These are phyloP conservation scores for Volvox carteri DNA, from an alignment of 163 green algal genomes.

Conservation along the genomic window DNA sequence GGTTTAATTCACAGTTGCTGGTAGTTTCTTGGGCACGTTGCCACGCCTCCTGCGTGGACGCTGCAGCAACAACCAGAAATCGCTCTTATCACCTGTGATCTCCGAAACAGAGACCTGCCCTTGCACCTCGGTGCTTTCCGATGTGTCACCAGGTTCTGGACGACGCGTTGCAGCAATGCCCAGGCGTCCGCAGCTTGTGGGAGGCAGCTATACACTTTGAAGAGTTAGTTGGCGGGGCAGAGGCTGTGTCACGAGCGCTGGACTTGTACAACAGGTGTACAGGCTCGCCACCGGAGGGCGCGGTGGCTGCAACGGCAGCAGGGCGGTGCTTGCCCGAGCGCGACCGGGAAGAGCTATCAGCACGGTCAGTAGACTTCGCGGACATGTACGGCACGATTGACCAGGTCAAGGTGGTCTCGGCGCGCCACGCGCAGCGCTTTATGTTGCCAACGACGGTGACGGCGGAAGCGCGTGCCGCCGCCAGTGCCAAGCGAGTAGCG, in stretches of 20 bases:
- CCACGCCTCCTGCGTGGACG: too few species aligned
- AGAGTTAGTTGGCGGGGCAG: constrained; percentile 60
- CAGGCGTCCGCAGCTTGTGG: constrained; percentile 68
- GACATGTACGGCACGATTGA: constrained; percentile 66
- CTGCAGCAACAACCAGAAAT: too few species aligned
- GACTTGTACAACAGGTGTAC: constrained; percentile 68
- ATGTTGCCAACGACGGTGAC: constrained; percentile 65
- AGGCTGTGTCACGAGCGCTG: constrained; percentile 66
- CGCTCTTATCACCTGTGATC: too few species aligned
- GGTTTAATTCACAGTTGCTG: too few species aligned
- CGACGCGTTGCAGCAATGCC: constrained; percentile 59
- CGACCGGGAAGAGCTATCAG: constrained; percentile 75
- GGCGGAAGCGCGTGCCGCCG: constrained; percentile 49
- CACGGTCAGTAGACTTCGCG: constrained; percentile 68
- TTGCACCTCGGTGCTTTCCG: too few species aligned
- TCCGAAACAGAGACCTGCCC: too few species aligned
- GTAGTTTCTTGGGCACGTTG: too few species aligned
- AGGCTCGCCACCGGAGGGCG: background rate
- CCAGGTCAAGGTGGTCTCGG: constrained; percentile 38
- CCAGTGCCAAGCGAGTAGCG: constrained; percentile 45
- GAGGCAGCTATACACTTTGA: constrained; percentile 82
- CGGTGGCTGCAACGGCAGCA: constrained; percentile 11
- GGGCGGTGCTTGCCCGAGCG: constrained; percentile 52
- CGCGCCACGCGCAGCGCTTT: constrained; percentile 70
- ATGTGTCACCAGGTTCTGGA: constrained; percentile 58